phyloP scores from a whole-genome alignment of 768 basidiomycete species.

The Galerina marginata region DNA sequence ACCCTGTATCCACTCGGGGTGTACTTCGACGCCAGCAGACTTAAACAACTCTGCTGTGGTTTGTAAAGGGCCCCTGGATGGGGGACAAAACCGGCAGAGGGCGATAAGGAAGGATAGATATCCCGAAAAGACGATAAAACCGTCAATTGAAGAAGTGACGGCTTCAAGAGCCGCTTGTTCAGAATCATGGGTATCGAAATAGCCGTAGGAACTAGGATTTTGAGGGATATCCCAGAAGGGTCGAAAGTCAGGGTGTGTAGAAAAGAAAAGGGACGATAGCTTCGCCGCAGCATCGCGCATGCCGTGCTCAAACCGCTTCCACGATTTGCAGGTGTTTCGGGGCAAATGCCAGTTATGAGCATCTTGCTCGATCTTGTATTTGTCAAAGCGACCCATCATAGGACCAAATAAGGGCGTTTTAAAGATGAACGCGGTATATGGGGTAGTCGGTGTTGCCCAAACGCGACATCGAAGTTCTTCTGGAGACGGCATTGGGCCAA shows the following conservation, averaged over 20 bases:
- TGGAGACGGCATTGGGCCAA: background rate
- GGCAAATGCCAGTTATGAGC: conserved; percentile 11
- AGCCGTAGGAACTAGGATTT: conserved; percentile 9
- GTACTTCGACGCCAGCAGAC: background rate
- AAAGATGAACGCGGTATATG: background rate
- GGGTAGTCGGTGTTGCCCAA: background rate
- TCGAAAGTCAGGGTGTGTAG: background rate
- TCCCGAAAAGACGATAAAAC: conserved; percentile 8
- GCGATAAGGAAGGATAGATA: conserved; percentile 13
- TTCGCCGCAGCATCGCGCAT: background rate
- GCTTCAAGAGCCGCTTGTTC: background rate
- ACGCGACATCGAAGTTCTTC: background rate
- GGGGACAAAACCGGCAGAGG: conserved; percentile 4
- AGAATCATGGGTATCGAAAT: conserved; percentile 6
- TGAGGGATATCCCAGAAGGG: background rate
- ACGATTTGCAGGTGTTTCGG: conserved; percentile 4
- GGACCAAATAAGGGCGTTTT: background rate
- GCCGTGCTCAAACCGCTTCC: conserved; percentile 14
- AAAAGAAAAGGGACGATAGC: background rate
- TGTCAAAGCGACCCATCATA: background rate
- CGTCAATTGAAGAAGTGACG: conserved; percentile 3
- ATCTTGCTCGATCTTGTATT: background rate
- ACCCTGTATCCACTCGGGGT: background rate
- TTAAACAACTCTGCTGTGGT: background rate
- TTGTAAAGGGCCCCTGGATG: no score